A percentile compares a stretch with the other conserved stretches of the same genome.
phyloP scores from a whole-genome alignment of 2,329 filamentous ascomycete genomes.

The Neonectria punicea region DNA sequence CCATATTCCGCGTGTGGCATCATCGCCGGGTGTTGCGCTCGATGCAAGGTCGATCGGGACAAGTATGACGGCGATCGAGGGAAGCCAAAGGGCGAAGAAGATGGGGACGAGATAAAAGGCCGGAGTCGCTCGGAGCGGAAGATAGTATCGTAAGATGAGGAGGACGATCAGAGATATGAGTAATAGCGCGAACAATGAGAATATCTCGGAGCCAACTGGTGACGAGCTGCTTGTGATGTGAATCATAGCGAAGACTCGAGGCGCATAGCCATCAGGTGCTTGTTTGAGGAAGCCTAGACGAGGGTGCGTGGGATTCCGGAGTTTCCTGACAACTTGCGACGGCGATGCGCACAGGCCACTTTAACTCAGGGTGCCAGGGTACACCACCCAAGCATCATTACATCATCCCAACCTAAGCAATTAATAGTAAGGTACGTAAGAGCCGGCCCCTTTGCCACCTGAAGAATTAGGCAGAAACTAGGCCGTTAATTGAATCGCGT shows the following conservation, averaged over 20 bases:
- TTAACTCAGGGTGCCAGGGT: background rate
- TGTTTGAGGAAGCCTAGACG: conserved; percentile 34
- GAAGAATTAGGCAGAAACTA: conserved; percentile 31
- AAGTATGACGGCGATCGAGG: conserved; percentile 88
- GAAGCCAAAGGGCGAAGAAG: conserved; percentile 94
- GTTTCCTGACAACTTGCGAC: conserved; percentile 32
- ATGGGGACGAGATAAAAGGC: conserved; percentile 91
- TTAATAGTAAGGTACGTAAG: background rate
- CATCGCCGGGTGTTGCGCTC: conserved; percentile 78
- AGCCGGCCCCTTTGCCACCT: conserved; percentile 20
- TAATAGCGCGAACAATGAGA: conserved; percentile 78
- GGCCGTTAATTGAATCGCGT: conserved; percentile 41
- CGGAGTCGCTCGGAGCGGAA: conserved; percentile 90
- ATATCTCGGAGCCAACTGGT: conserved; percentile 82
- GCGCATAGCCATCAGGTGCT: conserved; percentile 44
- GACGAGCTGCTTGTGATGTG: conserved; percentile 64
- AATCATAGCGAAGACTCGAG: conserved; percentile 56
- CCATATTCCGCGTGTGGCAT: conserved; percentile 83
- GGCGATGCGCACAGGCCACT: conserved; percentile 40
- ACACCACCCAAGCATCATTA: conserved; percentile 21
- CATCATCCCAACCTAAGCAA: conserved; percentile 32
- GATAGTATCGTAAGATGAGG: conserved; percentile 86
- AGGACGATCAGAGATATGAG: conserved; percentile 81
- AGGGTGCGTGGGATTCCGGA: conserved; percentile 19
- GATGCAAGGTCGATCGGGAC: conserved; percentile 97